Percentiles rank a stretch among this genome's conserved stretches.
phyloP scores from a whole-genome alignment of 106 monocot species.

The Dactylorhiza incarnata region DNA sequence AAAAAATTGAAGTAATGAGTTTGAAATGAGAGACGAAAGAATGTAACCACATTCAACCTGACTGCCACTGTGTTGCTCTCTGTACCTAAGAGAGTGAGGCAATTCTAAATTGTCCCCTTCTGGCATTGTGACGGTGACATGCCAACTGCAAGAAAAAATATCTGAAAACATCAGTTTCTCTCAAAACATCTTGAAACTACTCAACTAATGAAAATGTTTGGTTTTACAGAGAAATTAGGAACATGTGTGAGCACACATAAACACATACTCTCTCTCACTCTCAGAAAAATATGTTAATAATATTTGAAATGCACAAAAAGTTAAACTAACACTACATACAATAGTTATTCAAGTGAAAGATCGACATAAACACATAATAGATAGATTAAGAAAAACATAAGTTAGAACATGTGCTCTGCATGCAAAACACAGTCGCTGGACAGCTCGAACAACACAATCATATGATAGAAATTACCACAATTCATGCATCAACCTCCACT shows the following conservation, averaged over 20 bases:
- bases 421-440: neutral
- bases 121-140: slow-evolving; percentile 38
- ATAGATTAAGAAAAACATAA: neutral
- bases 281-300: neutral
- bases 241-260: no score
- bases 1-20: neutral
- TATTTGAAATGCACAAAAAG: neutral
- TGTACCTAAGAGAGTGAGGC: slow-evolving; percentile 42
- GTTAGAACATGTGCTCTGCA: neutral
- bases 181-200: neutral
- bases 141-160: slow-evolving; percentile 41
- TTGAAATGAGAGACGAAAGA: neutral
- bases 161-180: neutral
- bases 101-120: slow-evolving; percentile 31
- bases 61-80: slow-evolving; percentile 16
- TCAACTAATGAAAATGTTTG: neutral
- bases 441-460: neutral
- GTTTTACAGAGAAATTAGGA: neutral
- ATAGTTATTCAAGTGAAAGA: neutral
- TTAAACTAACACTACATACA: neutral
- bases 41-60: slow-evolving; percentile 19
- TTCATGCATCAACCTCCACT: neutral
- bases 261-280: neutral
- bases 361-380: neutral
- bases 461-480: neutral